Evolutionary conservation across 768 basidiomycete species (phyloP).

Genomic region (Rossbeevera mucosa): DNA sequence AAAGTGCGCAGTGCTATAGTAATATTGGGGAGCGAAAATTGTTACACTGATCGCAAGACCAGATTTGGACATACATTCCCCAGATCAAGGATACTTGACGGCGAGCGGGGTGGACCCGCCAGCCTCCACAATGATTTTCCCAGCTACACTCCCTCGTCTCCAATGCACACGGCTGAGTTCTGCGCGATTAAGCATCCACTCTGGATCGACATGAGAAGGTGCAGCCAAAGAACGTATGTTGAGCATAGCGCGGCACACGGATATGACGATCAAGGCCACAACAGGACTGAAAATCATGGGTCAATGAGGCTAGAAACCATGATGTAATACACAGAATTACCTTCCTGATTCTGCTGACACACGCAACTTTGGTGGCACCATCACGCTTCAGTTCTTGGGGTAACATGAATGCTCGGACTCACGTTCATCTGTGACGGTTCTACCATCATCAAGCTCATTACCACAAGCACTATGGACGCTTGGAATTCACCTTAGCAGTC

Average conservation of each 20-base stretch:
- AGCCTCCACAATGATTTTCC: slow-evolving; percentile 7
- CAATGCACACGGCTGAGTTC: slow-evolving; percentile 38
- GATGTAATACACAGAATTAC: neutral
- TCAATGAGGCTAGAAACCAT: neutral
- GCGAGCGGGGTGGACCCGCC: neutral
- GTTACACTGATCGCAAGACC: too few species aligned
- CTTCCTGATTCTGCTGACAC: slow-evolving; percentile 1
- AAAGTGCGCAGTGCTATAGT: too few species aligned
- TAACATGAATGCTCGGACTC: neutral
- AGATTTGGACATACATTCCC: neutral
- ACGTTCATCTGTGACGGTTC: slow-evolving; percentile 6
- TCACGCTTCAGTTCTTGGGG: neutral
- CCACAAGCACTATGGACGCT: slow-evolving; percentile 3
- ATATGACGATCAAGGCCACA: slow-evolving; percentile 14
- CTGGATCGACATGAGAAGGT: slow-evolving; percentile 36
- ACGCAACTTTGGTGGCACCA: neutral
- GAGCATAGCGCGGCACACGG: slow-evolving; percentile 36
- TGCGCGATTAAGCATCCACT: slow-evolving; percentile 42
- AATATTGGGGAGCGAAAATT: too few species aligned
- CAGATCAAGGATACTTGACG: neutral
- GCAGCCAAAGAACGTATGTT: slow-evolving; percentile 41
- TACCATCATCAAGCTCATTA: slow-evolving; percentile 7
- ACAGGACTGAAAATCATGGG: neutral
- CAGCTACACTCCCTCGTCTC: slow-evolving; percentile 4
- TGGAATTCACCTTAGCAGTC: neutral